Conservation (phyloP, 148 eudicot genomes). For the Beta vulgaris region DNA sequence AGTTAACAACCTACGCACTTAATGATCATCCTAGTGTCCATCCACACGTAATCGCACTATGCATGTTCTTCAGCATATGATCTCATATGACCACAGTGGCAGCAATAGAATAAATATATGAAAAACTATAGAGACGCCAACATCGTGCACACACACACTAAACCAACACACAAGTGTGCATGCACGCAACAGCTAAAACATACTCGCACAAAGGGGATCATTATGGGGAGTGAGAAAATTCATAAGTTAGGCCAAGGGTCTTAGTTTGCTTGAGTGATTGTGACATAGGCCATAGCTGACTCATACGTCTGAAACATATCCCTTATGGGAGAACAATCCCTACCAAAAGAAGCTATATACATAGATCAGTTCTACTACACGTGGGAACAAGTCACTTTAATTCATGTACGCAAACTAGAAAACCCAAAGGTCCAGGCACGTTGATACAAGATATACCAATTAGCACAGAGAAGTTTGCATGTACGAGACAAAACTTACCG, state of each 20-base stretch:
- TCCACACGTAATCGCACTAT: neutral
- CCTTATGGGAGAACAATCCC: neutral
- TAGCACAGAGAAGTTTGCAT: slow-evolving; percentile 1
- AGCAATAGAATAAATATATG: neutral
- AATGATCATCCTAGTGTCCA: neutral
- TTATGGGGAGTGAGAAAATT: neutral
- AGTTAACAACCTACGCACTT: neutral
- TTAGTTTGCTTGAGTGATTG: neutral
- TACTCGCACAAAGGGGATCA: neutral
- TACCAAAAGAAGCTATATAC: neutral
- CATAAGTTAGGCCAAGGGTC: neutral
- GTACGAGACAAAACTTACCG: slow-evolving; percentile 42
- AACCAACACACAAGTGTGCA: neutral
- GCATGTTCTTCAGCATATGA: neutral
- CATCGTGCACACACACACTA: neutral
- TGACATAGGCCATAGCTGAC: no score
- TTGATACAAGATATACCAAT: neutral
- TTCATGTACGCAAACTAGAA: neutral
- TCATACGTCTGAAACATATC: neutral
- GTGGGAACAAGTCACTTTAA: neutral
- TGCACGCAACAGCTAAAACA: neutral
- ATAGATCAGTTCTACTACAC: neutral
- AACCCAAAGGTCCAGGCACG: neutral
- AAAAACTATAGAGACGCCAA: neutral
- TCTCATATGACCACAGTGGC: neutral